phyloP scores from a whole-genome alignment of 1,139 yeast species.

The Lodderomyces metapsilosis region DNA sequence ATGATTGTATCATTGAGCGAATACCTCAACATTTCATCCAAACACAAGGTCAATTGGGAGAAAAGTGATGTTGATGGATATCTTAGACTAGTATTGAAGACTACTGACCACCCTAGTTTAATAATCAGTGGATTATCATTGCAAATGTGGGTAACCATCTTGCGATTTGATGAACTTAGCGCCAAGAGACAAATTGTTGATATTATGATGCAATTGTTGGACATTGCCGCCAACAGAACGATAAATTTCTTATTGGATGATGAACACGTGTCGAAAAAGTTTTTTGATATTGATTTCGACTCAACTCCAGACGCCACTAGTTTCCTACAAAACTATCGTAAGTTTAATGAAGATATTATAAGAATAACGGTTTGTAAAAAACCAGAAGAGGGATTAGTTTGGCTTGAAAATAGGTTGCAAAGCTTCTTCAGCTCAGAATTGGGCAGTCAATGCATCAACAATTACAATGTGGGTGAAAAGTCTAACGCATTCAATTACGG shows the following conservation, averaged over 20 bases:
- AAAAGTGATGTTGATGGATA: constrained; percentile 61
- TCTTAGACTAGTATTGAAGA: constrained; percentile 69
- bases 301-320: constrained; percentile 77
- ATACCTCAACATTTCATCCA: constrained; percentile 51
- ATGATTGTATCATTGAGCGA: constrained; percentile 90
- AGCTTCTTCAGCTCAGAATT: constrained; percentile 69
- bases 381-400: constrained; percentile 76
- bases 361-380: constrained; percentile 83
- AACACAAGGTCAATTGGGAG: constrained; percentile 44
- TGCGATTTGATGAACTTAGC: constrained; percentile 75
- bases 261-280: constrained; percentile 61
- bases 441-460: constrained; percentile 64
- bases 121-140: constrained; percentile 89
- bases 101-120: constrained; percentile 81
- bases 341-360: constrained; percentile 86
- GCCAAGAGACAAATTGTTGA: constrained; percentile 48
- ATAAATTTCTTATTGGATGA: constrained; percentile 71
- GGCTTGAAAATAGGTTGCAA: constrained; percentile 78
- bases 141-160: constrained; percentile 91
- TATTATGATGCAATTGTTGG: constrained; percentile 65
- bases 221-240: constrained; percentile 75
- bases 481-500: constrained; percentile 75
- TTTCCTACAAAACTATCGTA: constrained; percentile 76
- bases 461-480: constrained; percentile 56
- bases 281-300: constrained; percentile 82